Base-by-base conservation (phyloP, 2,329 filamentous ascomycete genomes). In the Fusarium coffeatum region DNA sequence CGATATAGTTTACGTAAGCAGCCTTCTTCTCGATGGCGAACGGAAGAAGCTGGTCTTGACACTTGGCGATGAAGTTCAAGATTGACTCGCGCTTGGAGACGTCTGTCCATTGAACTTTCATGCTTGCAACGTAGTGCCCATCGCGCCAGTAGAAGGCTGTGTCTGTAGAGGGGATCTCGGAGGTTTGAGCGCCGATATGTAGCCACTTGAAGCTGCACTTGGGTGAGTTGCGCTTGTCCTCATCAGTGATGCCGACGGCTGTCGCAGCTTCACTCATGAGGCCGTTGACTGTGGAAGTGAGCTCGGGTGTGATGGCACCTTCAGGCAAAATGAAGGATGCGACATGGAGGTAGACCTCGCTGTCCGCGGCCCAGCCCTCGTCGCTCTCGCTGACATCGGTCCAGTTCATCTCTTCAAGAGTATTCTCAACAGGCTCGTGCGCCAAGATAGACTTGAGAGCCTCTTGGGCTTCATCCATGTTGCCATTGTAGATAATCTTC, bases 151-250 rank as follows among this genome's bases (percentile, higher is more conserved):
- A 42, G 9, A 57, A 57, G 4, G 55, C 34, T 4, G 55, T 57
- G 16, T 41, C 37, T 15, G 42, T 3, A 11, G 55, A 27, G 6
- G 34, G 5, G 13, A 50, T 12, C 13, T 51, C 20, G 5, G 42
- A 46, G 3, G 46, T 43, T 13, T 32, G 16, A 2, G 20, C 55
- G 4, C 59, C 55, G 12, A 64, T 59, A 43, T 64, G 60, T 9
- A 54, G 40, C 60, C 60, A 64, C 5, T 32, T 23, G 20, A 64
- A 41, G n/a, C 55, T 13, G 12, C 60, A 64, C 20, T 64, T 64
- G 5, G 55, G 60, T 8, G 25, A 13, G 13, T 59, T 55, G 7
- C 4, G 2, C 1, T 9, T 9, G 15, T 64, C 59, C 9, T 22
- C 43, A 30, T 64, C 28, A 1, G 55, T 64, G 43, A 59, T 59